Evolutionary conservation across 2,329 filamentous ascomycete species (phyloP), one percentile per base, ranked within the genome.

Genomic region (Alternaria gansuensis): DNA sequence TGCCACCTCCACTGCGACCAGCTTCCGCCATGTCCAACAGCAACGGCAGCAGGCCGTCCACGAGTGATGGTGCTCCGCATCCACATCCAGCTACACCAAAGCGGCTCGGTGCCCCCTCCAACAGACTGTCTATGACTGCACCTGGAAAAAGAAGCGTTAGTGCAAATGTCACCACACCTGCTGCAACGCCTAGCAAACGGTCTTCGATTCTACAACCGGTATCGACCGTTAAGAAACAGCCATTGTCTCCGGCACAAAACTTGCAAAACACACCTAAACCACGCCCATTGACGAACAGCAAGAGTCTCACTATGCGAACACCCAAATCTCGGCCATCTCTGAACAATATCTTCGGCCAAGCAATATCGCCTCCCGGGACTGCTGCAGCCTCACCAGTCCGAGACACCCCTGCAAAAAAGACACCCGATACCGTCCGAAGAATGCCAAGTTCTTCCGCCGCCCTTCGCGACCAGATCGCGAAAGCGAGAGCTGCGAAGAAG

Each of bases 401-500:
- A n/a, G 62, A 60, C 48, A 39, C 61, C 34, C 65, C 64, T 6
- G 51, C 67, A 4, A 71, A 68, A 23, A 78, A 80, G 57, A 71
- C 77, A 13, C 74, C 70, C 41, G 64, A 65, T 6, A 68, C 73
- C 2, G 52, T 64, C 23, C 64, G 77, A 34, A 84, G 81, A 57
- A 76, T 76, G 0, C 78, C 81, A 5, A 95, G 91, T 68, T 93
- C 93, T 0, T 97, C 94, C 0, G 82, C 85, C 14, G 89, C 93
- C 0, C 80, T 99, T 13, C 87, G 95, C 33, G 92, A 97, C 51
- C 93, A 95, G 53, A 97, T 98, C 63, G 92, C 93, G 36, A 94
- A 93, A 69, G 94, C 95, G 0, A 96, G 94, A 73, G 93, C 93
- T 2, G 91, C 92, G 2, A 90, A 87, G 54, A 78, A 72, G 59